These are phyloP conservation scores for Eucalyptus caleyi DNA, from an alignment of 345 rosid genomes.

Conservation along the genomic window DNA sequence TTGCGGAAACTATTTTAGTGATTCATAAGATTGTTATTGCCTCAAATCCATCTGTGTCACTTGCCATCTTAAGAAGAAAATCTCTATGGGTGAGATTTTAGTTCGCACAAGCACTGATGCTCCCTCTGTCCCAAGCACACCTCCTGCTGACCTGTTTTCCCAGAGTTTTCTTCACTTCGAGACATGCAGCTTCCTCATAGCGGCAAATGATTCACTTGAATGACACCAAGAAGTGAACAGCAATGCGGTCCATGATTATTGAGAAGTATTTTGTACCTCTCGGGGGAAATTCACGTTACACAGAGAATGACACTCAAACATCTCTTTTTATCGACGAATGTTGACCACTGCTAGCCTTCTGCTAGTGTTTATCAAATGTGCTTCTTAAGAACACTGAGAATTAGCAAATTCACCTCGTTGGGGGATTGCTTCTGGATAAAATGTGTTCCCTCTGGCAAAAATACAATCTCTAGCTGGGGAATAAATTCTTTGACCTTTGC, in stretches of 20 bases:
- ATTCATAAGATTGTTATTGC: not conserved
- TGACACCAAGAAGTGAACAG: not conserved
- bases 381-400: not conserved
- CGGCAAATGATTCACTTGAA: not conserved
- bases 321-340: not conserved
- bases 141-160: not conserved
- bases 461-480: constrained; percentile 23
- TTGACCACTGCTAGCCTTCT: not conserved
- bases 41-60: not conserved
- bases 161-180: not conserved
- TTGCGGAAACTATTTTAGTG: not conserved
- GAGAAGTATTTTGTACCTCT: not conserved
- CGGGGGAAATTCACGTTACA: not conserved
- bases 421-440: constrained; percentile 1
- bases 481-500: constrained; percentile 22
- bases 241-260: not conserved
- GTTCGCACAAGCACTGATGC: not conserved
- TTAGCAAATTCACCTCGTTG: not conserved
- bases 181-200: not conserved
- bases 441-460: not conserved
- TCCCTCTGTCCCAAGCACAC: not conserved
- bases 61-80: not conserved
- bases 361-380: not conserved
- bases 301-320: not conserved
- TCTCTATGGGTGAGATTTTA: not conserved